phyloP scores from a whole-genome alignment of 176 grass and related monocot genomes.

The Oryza brachyantha region DNA sequence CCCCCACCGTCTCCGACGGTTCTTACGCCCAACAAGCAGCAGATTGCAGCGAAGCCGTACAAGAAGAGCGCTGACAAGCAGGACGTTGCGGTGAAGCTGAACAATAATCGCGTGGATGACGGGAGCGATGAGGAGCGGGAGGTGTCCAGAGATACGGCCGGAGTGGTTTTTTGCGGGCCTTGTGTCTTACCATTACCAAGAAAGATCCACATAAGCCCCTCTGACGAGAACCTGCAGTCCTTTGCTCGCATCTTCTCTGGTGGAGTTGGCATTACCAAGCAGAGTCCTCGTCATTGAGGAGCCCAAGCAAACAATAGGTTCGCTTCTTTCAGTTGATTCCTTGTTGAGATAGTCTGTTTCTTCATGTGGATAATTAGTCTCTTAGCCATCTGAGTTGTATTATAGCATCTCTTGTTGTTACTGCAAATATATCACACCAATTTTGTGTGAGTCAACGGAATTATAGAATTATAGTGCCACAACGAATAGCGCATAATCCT shows the following conservation, averaged over 20 bases:
- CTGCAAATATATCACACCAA: conserved; percentile 15
- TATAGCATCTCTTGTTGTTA: conserved; percentile 28
- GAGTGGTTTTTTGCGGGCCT: conserved; percentile 63
- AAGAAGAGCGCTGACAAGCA: neutral
- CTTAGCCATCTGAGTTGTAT: conserved; percentile 12
- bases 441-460: conserved; percentile 25
- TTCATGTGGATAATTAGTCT: conserved; percentile 22
- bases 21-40: conserved; percentile 44
- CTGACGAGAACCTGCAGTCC: conserved; percentile 57
- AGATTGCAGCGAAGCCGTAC: conserved; percentile 23
- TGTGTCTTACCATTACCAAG: conserved; percentile 60
- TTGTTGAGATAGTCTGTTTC: conserved; percentile 23
- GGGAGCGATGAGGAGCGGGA: conserved; percentile 37
- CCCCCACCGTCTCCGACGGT: conserved; percentile 33
- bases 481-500: neutral
- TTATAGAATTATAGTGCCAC: conserved; percentile 15
- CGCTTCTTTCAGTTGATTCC: conserved; percentile 26
- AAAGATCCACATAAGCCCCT: conserved; percentile 61
- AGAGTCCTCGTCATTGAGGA: conserved; percentile 24
- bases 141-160: conserved; percentile 27
- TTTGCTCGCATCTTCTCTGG: conserved; percentile 40
- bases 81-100: conserved; percentile 9
- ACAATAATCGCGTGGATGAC: neutral
- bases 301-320: conserved; percentile 32
- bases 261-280: conserved; percentile 24